Percentiles rank a stretch among this genome's conserved stretches.
phyloP scores from a whole-genome alignment of 345 rosid genomes.

The Litchi chinensis region DNA sequence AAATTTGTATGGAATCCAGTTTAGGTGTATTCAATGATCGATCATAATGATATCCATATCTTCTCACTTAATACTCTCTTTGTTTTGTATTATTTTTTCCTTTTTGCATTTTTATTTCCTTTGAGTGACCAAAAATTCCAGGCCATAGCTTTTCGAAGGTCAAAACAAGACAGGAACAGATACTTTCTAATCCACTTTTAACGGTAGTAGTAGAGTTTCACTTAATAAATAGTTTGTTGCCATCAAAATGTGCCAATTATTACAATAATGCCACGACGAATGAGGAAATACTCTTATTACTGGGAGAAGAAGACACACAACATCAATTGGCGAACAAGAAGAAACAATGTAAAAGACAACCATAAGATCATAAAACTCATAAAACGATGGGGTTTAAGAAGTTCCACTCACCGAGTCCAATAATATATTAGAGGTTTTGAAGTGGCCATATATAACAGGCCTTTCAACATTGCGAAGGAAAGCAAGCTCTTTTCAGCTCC shows the following conservation, averaged over 20 bases:
- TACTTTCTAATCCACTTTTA: neutral
- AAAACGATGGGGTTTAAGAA: neutral
- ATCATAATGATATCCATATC: too few species aligned
- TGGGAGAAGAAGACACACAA: neutral
- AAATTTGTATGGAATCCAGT: too few species aligned
- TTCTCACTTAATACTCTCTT: too few species aligned
- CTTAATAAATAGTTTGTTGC: neutral
- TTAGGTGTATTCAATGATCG: too few species aligned
- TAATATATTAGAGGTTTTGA: conserved; percentile 92
- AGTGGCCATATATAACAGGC: conserved; percentile 95
- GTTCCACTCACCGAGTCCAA: conserved; percentile 78
- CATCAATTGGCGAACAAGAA: neutral
- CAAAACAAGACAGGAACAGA: too few species aligned
- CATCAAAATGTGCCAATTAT: neutral
- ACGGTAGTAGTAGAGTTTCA: too few species aligned
- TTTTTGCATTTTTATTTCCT: too few species aligned
- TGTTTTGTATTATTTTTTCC: too few species aligned
- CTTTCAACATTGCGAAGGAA: conserved; percentile 95
- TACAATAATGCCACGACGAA: neutral
- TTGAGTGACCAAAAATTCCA: too few species aligned
- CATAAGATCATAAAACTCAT: conserved; percentile 2
- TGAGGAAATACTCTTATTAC: neutral
- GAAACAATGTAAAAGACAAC: neutral
- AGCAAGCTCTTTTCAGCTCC: conserved; percentile 97
- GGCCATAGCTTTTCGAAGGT: too few species aligned